These are phyloP conservation scores for Rosa rugosa DNA, from an alignment of 306 rosid species.

Conservation along the genomic window DNA sequence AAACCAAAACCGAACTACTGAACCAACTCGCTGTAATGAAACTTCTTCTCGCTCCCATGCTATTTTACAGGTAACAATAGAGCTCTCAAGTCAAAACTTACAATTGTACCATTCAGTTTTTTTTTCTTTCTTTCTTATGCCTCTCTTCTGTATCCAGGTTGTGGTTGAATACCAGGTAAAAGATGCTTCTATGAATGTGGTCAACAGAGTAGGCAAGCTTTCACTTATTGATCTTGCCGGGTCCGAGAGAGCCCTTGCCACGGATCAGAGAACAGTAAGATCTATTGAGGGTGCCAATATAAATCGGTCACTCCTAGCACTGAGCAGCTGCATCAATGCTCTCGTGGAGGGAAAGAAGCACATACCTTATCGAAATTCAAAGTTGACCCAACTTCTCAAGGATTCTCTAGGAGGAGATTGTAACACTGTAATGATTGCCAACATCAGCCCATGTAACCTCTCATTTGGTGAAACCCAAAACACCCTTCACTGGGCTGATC, in stretches of 20 bases:
- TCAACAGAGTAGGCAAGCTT: slow-evolving; percentile 82
- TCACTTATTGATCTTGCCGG: slow-evolving; percentile 97
- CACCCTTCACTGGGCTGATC: slow-evolving; percentile 97
- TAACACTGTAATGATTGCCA: slow-evolving; percentile 95
- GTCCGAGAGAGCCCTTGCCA: slow-evolving; percentile 97
- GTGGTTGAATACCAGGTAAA: slow-evolving; percentile 74
- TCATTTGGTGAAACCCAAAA: slow-evolving; percentile 94
- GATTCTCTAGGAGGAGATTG: slow-evolving; percentile 94
- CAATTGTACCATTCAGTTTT: background rate
- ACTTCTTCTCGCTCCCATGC: slow-evolving; percentile 99
- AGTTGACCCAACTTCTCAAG: slow-evolving; percentile 94
- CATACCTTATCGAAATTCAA: slow-evolving; percentile 86
- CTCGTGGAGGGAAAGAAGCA: slow-evolving; percentile 97
- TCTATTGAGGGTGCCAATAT: slow-evolving; percentile 97
- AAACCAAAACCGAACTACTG: slow-evolving; percentile 89
- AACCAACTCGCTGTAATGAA: slow-evolving; percentile 92
- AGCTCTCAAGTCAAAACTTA: background rate
- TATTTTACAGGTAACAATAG: slow-evolving; percentile 70
- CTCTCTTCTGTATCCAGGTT: slow-evolving; percentile 49
- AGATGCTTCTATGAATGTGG: slow-evolving; percentile 69
- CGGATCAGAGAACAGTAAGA: slow-evolving; percentile 87
- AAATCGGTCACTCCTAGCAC: slow-evolving; percentile 89
- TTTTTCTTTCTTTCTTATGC: background rate
- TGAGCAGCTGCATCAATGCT: slow-evolving; percentile 95
- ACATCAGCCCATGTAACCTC: slow-evolving; percentile 87